Evolutionary conservation across 2,329 filamentous ascomycete genomes (phyloP), one percentile per base, ranked within the genome.

Genomic region (Sphaerulina vaccinii): DNA sequence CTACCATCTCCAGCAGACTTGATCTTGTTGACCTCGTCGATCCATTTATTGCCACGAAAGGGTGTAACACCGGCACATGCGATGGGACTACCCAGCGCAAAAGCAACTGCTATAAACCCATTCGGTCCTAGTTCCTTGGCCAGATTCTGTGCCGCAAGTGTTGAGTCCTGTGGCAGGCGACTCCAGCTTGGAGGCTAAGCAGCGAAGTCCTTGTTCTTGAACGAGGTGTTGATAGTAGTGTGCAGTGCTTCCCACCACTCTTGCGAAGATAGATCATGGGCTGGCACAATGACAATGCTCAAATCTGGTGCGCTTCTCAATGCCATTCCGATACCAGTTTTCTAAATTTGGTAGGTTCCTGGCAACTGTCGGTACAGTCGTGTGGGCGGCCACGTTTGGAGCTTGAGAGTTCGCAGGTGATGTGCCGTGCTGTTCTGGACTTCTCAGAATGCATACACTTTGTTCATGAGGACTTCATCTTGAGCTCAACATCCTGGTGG

Each of bases 161-260:
- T 24, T 16, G 29, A 51, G 35, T 37, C 62, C 50, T 7, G 18
- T 23, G 50, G 56, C n/a, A 65, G 59, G 16, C 62, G 60, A 6
- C 42, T 49, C 62, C 62, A 63, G 6, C 54, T 49, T n/a, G 53
- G 52, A 2, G 62, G 60, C 32, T 63, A 61, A 29, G 54, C 59
- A 11, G 52, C 35, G 43, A 56, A 39, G 35, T 59, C 46, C 37
- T 62, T 61, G 13, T 44, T 44, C 37, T 54, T 37, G 49, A 59
- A 63, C 11, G 59, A 38, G 11, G 44, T 38, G 23, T 54, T 58
- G 38, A 64, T 60, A 5, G 48, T 58, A 16, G 38, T 22, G 48
- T 65, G 61, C 13, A 63, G 39, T 5, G 53, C 49, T 16, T 48
- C 41, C 58, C 60, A 60, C 57, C 58, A 63, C 15, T 52, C 49